phyloP scores from a whole-genome alignment of 2,329 filamentous ascomycete genomes.

The Ilyonectria destructans region DNA sequence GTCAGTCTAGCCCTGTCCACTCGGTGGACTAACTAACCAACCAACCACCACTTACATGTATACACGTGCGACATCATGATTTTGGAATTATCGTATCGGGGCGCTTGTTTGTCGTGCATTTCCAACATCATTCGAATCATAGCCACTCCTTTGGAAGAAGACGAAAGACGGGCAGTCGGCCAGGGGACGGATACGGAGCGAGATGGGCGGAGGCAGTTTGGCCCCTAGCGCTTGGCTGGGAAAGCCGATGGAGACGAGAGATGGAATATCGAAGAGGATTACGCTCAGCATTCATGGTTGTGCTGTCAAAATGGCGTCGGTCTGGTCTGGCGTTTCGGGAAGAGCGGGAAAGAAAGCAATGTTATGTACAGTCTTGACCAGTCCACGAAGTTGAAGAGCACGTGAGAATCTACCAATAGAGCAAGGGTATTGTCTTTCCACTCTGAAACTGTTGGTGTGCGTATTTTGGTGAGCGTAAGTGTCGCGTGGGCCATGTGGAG shows the following conservation, averaged over 20 bases:
- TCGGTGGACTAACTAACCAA: slow-evolving; percentile 33
- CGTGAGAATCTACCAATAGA: slow-evolving; percentile 45
- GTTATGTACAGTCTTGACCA: slow-evolving; percentile 50
- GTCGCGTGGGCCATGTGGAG: slow-evolving; percentile 40
- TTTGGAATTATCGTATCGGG: slow-evolving; percentile 45
- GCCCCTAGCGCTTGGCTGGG: slow-evolving; percentile 1
- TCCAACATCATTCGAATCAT: slow-evolving; percentile 41
- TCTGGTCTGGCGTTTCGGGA: slow-evolving; percentile 54
- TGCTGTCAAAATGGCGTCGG: slow-evolving; percentile 47
- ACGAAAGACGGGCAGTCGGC: slow-evolving; percentile 19
- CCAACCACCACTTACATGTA: slow-evolving; percentile 34
- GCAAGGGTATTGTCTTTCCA: slow-evolving; percentile 26
- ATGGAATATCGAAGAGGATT: slow-evolving; percentile 28
- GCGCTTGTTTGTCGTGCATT: slow-evolving; percentile 44
- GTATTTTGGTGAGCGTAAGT: slow-evolving; percentile 16
- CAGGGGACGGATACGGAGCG: slow-evolving; percentile 3
- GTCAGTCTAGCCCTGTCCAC: slow-evolving; percentile 18
- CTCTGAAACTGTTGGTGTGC: not conserved
- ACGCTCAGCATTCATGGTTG: slow-evolving; percentile 42
- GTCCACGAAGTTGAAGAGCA: slow-evolving; percentile 45
- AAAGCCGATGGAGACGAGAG: slow-evolving; percentile 26
- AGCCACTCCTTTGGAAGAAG: slow-evolving; percentile 47
- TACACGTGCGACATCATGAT: slow-evolving; percentile 46
- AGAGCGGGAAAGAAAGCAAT: slow-evolving; percentile 51
- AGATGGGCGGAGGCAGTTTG: slow-evolving; percentile 1